These are phyloP conservation scores for Cercospora sp. DNA, from an alignment of 2,329 filamentous ascomycete species.

Conservation along the genomic window DNA sequence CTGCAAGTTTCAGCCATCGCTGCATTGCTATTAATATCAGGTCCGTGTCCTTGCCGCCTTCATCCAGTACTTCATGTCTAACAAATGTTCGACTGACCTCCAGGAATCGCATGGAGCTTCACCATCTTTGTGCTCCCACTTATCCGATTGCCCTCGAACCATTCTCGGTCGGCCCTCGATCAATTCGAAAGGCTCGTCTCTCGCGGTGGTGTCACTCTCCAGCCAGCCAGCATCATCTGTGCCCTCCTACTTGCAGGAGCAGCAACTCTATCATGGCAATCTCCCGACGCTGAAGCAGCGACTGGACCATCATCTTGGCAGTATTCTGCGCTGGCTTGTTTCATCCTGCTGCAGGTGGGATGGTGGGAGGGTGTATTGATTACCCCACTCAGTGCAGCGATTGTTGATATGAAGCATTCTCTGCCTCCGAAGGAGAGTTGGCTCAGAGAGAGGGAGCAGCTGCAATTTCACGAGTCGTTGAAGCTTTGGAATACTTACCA, in stretches of 20 bases:
- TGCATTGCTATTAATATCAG: background rate
- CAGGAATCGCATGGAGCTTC: background rate
- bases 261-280: background rate
- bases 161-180: background rate
- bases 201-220: background rate
- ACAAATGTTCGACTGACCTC: background rate
- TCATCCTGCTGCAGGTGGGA: background rate
- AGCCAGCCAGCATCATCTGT: background rate
- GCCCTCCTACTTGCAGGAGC: background rate
- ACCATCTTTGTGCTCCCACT: background rate
- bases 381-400: background rate
- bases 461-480: background rate
- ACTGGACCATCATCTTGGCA: background rate
- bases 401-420: background rate
- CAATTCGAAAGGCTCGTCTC: background rate
- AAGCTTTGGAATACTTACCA: background rate
- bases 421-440: background rate
- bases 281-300: fast-evolving
- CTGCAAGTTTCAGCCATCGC: background rate
- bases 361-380: background rate
- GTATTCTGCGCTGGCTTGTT: background rate
- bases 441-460: background rate
- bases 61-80: background rate
- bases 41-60: background rate
- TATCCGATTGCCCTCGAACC: background rate